Evolutionary conservation across 2,329 filamentous ascomycete genomes (phyloP), one percentile per base, ranked within the genome.

Genomic region (Didymella arachidicola): DNA sequence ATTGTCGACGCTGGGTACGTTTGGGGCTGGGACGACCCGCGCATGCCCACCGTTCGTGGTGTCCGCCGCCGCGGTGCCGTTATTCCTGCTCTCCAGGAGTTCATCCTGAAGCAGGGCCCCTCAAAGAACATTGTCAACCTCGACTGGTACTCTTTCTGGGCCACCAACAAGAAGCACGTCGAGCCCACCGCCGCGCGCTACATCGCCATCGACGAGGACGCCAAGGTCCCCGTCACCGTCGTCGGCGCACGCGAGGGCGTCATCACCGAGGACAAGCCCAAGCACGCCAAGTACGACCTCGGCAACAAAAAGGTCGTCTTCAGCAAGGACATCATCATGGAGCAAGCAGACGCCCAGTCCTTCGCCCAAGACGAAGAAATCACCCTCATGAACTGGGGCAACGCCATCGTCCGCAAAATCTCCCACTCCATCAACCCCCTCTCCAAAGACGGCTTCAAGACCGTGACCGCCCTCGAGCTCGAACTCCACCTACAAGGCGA

Each of bases 351-450:
- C 70, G 92, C 89, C 61, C 89, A 89, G 75, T 85, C 85, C 26
- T 96, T 97, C 79, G 89, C 87, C 69, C 84, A 89, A 60, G 88
- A 89, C 72, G 94, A 98, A 81, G 93, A 97, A 78, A 91, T 98
- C 70, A 97, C 94, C 0, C 84, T 97, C 41, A 97, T 97, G 94
- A 90, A 90, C 77, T 98, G 94, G 94, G 95, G 94, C 68, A 96
- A 96, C 72, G 92, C 90, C 12, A 86, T 93, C 65, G 90, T 95
- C 25, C 86, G 88, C 54, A 86, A 87, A 59, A 86, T 92, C 61
- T 74, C 70, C 18, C 74, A 86, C 81, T 78, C 82, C 63, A 69
- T 80, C 72, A 86, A 79, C 67, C 80, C 80, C 6, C 72, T 82
- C 59, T 82, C 85, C 46, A 80, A 81, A 32, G 78, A 80, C 29